Conservation (phyloP, 2,329 filamentous ascomycete species). For the Neurospora sp. region DNA sequence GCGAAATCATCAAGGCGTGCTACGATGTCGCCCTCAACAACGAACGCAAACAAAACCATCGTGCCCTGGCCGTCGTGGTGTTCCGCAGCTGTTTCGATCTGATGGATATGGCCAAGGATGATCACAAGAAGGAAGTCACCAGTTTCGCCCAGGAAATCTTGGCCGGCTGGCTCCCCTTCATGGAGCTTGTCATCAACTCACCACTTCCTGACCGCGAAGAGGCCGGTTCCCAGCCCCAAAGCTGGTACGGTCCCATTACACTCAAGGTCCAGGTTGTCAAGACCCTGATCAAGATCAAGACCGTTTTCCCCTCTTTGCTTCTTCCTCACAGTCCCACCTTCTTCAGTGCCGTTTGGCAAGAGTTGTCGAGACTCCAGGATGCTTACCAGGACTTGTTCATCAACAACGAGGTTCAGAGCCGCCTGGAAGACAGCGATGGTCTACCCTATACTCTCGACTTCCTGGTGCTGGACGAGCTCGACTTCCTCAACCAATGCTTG, state of each 20-base stretch:
- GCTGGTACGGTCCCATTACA: slow-evolving; percentile 73
- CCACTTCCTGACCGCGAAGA: slow-evolving; percentile 59
- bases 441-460: slow-evolving; percentile 95
- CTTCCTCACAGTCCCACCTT: slow-evolving; percentile 72
- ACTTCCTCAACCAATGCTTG: slow-evolving; percentile 87
- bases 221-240: slow-evolving; percentile 45
- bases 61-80: slow-evolving; percentile 79
- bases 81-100: slow-evolving; percentile 91
- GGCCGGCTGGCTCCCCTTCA: slow-evolving; percentile 80
- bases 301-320: slow-evolving; percentile 72
- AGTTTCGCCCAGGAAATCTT: slow-evolving; percentile 82
- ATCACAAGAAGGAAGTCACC: slow-evolving; percentile 78
- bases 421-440: slow-evolving; percentile 80
- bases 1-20: slow-evolving; percentile 74
- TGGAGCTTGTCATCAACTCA: slow-evolving; percentile 67
- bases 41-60: slow-evolving; percentile 61
- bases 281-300: slow-evolving; percentile 81
- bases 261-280: slow-evolving; percentile 93
- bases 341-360: slow-evolving; percentile 84
- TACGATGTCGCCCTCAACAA: slow-evolving; percentile 74
- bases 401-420: slow-evolving; percentile 72
- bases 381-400: slow-evolving; percentile 80
- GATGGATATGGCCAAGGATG: slow-evolving; percentile 92
- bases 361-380: slow-evolving; percentile 63
- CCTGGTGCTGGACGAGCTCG: slow-evolving; percentile 84